Base-by-base conservation (phyloP, 148 eudicot species). In the Heliamphora exappendiculata region DNA sequence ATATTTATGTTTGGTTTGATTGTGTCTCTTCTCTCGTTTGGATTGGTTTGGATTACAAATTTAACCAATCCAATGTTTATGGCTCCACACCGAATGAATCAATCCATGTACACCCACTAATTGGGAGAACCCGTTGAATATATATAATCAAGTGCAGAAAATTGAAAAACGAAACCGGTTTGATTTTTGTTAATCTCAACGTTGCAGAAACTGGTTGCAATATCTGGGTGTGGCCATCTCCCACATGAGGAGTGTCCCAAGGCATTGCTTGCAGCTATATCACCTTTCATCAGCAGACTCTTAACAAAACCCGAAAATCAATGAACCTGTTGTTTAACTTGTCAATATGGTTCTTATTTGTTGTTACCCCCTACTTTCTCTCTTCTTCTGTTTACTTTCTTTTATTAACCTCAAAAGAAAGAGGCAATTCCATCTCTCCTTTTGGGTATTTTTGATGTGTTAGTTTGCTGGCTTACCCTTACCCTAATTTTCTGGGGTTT, bases 181-280 rank as follows among this genome's bases (percentile, higher is more conserved):
- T 62, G 39, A 16, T 62, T 62, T 47, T 13, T 71, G 72, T 11
- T 64, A 53, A 37, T 81, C 50, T 42, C 69, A 62, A 33, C 50
- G n/a, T 3, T 83, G 87, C 99, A 95, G 99, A 93, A 96, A 82
- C 79, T 95, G 76, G 97, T 93, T 68, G 93, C 93, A 66, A 84
- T 95, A 87, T 95, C 98, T 42, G 98, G 94, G 42, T 95, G 98
- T 77, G 99, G 99, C 76, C 99, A 95, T 84, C 94, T 95, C 70
- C 99, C 99, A 7, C 99, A 95, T 9, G 99, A 95, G 82, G 99
- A 95, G 78, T 95, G 99, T 73, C 98, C 99, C 24, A 93, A 88
- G 85, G 98, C 98, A 51, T 76, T 93, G 78, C 94, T 93, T 36
- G 91, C 97, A 64, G 99, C 98, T 26, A 82, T 95, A 64, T 82